phyloP scores from a whole-genome alignment of 2,329 filamentous ascomycete genomes.

The Paracoccidioides lutzii region DNA sequence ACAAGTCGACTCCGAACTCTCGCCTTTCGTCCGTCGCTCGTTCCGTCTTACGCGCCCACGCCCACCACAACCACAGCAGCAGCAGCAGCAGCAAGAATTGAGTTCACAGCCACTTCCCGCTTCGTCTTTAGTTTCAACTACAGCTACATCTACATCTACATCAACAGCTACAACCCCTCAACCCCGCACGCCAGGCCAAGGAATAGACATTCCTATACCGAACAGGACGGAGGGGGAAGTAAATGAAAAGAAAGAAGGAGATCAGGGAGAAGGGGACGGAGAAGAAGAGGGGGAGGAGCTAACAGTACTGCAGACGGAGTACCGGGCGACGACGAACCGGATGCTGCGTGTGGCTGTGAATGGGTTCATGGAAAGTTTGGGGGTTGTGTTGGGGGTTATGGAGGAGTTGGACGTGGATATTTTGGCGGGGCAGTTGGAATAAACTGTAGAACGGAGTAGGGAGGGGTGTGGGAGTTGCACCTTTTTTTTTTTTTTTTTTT shows the following conservation, averaged over 20 bases:
- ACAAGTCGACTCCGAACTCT: slow-evolving; percentile 79
- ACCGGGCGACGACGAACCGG: slow-evolving; percentile 80
- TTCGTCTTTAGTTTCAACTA: background rate
- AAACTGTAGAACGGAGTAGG: background rate
- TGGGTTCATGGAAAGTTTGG: slow-evolving; percentile 84
- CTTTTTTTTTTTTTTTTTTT: too few species aligned
- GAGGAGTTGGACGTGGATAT: slow-evolving; percentile 79
- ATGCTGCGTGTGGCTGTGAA: slow-evolving; percentile 96
- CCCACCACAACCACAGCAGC: slow-evolving; percentile 4
- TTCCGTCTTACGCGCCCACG: slow-evolving; percentile 43
- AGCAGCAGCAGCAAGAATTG: slow-evolving; percentile 6
- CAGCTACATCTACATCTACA: background rate
- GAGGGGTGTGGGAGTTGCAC: background rate
- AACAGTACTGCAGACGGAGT: slow-evolving; percentile 57
- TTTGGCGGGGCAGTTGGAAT: slow-evolving; percentile 25
- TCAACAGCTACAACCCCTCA: background rate
- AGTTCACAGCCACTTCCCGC: background rate
- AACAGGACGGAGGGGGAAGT: background rate
- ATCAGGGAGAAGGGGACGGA: background rate
- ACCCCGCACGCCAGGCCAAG: background rate
- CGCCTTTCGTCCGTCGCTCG: slow-evolving; percentile 61
- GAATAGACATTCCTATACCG: background rate
- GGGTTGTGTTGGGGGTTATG: slow-evolving; percentile 78
- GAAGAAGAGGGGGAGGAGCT: slow-evolving; percentile 12
- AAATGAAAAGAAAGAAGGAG: background rate